Base-by-base conservation (phyloP, 2,329 filamentous ascomycete genomes). In the Penicillium expansum region DNA sequence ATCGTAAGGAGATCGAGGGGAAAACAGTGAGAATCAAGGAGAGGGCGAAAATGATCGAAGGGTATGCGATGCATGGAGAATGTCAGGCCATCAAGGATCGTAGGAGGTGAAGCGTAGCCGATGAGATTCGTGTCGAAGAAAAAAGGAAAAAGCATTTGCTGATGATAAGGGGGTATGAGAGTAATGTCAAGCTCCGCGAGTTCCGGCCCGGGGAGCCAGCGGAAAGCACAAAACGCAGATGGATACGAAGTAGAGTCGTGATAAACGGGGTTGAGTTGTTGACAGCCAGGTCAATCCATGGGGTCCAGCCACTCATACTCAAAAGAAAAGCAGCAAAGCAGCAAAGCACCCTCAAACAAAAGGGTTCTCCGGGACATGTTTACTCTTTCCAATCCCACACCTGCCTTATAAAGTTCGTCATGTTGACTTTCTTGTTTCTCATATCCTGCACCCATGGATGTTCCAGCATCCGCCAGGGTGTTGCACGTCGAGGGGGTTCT, bases 371-470 rank as follows among this genome's bases (percentile, higher is more conserved):
- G n/a, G 18, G 30, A 41, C 35, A 32, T 43, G 32, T 67, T 61
- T 69, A 86, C 61, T 91, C 86, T 62, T 94, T 87, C 94, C 94
- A 99, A 57, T 92, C 94, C 94, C 94, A 99, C 42, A 99, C 94
- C 67, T 94, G 92, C 59, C 88, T 86, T 57, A 99, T 83, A 76
- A 97, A 99, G 69, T 92, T 90, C 63, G 86, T 86, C 92, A 99
- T 97, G 76, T 97, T 97, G 73, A 99, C 94, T 66, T 94, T 91
- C 81, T 97, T 97, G 53, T 86, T 83, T 69, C 88, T 89, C 91
- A 97, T 97, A 70, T 99, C 94, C 41, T 91, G 80, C 88, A 99
- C 96, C 94, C 94, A 99, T 2, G 94, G 94, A 77, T 99, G 94
- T 72, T 99, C 94, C 62, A 96, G 85, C 92, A 99, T 99, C 69